phyloP scores from a whole-genome alignment of 805 yeast genomes.

The Spathaspora gorwiae region DNA sequence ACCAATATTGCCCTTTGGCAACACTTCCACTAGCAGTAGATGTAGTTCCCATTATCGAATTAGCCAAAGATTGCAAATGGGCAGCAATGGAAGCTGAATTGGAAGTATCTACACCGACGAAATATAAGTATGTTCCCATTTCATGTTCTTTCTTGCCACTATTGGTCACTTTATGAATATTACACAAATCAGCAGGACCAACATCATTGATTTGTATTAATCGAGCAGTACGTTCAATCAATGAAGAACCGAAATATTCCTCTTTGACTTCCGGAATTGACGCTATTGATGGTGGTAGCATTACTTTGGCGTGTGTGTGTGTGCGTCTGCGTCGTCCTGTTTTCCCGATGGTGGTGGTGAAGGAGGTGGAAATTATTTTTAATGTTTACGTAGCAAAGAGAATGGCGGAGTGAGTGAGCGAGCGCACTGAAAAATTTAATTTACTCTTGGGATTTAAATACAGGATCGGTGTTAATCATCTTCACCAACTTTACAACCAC shows the following conservation, averaged over 20 bases:
- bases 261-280: conserved; percentile 48
- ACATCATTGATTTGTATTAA: conserved; percentile 56
- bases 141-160: conserved; percentile 39
- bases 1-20: conserved; percentile 67
- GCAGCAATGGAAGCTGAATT: conserved; percentile 78
- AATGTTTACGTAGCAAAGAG: too few relatives aligned
- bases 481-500: too few relatives aligned
- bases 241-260: conserved; percentile 51
- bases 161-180: conserved; percentile 40
- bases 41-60: conserved; percentile 34
- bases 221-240: conserved; percentile 61
- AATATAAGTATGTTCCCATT: conserved; percentile 69
- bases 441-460: too few relatives aligned
- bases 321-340: not conserved
- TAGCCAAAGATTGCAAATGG: conserved; percentile 62
- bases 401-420: too few relatives aligned
- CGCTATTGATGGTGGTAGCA: conserved; percentile 34
- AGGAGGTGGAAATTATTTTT: too few relatives aligned
- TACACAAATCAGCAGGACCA: conserved; percentile 69
- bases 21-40: conserved; percentile 10
- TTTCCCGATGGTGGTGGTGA: too few relatives aligned
- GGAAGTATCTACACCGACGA: conserved; percentile 71
- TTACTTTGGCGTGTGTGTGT: conserved; percentile 7
- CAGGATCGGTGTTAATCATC: too few relatives aligned
- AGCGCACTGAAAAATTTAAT: too few relatives aligned